Conservation (phyloP, 2,329 filamentous ascomycete genomes). For the Xylariaceae sp. region DNA sequence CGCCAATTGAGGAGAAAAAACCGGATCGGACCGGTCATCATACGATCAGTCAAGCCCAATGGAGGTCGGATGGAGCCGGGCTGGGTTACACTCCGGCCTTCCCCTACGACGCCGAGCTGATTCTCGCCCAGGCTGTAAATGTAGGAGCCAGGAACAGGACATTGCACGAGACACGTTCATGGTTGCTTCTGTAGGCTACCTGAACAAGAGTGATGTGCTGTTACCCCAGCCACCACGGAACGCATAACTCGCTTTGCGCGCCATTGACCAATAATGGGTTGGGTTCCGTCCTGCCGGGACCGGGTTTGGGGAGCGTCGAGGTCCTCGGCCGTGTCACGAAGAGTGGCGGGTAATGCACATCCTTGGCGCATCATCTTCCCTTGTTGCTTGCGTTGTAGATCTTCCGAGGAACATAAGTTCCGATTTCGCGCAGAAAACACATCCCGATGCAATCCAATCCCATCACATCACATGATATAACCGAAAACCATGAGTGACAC, state of each 20-base stretch:
- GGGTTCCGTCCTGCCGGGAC: too few species aligned
- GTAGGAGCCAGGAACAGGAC: slow-evolving; percentile 4
- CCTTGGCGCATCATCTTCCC: too few species aligned
- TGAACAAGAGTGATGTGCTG: too few species aligned
- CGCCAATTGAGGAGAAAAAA: background rate
- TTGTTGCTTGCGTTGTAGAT: too few species aligned
- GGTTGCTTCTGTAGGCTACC: background rate
- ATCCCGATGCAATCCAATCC: slow-evolving; percentile 3
- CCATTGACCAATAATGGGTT: slow-evolving; percentile 1
- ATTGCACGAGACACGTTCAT: slow-evolving; percentile 3
- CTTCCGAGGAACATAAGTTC: too few species aligned
- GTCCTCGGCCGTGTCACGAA: background rate
- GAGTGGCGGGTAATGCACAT: too few species aligned
- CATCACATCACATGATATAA: background rate
- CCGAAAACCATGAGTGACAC: slow-evolving; percentile 19
- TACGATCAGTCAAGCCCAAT: slow-evolving; percentile 16
- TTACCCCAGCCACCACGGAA: too few species aligned
- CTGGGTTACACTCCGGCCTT: too few species aligned
- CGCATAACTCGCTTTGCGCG: too few species aligned
- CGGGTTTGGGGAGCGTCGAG: background rate
- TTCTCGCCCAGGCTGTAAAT: slow-evolving; percentile 11
- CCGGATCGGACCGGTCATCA: slow-evolving; percentile 16
- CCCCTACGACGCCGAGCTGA: slow-evolving; percentile 8
- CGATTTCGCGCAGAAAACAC: background rate
- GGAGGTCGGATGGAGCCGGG: too few species aligned